Evolutionary conservation across 805 yeast genomes (phyloP), one percentile per base, ranked within the genome.

Genomic region (Saccharomycopsis sp.): DNA sequence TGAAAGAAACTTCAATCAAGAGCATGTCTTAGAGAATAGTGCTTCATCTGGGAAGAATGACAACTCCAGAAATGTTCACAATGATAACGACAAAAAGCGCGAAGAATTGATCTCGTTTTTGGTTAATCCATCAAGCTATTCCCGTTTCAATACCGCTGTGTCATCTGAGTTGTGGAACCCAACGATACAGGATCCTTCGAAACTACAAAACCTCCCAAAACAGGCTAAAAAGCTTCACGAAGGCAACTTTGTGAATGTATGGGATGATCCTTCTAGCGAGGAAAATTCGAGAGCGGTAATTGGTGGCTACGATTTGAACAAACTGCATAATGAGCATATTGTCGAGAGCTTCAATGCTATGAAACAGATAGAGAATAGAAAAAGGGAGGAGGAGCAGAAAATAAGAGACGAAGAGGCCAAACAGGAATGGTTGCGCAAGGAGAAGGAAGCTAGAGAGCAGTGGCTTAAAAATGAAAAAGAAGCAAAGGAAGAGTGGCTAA

Each of bases 121-220:
- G 18, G 48, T 53, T 4, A 24, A 56, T 53, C 59, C 62, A 4
- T 16, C 47, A 4, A 59, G 57, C 9, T 59, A 59, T 40, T 44
- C 57, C 2, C n/a, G 16, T 14, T 59, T 59, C 37, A 21, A 48
- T 34, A 59, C 59, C 23, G 29, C 56, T 34, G 47, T 41, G 20
- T n/a, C 47, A 9, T 24, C 21, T 24, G 21, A 40, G 12, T 21
- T 20, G 14, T 55, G 58, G 59, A 34, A 58, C 34, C 58, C 61
- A 14, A 20, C 14, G 24, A 2, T 20, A 7, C 57, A 56, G 16
- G 57, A 56, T 24, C 59, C 62, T 16, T 24, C 48, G n/a, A 34
- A 37, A 12, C 23, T 53, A 4, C 15, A 50, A 5, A n/a, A 48
- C 8, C 20, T 18, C 14, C 54, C 56, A n/a, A 53, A 55, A 52